A percentile compares a stretch with the other conserved stretches of the same genome.
phyloP scores from a whole-genome alignment of 2,329 filamentous ascomycete genomes.

The Thelonectria blattea region DNA sequence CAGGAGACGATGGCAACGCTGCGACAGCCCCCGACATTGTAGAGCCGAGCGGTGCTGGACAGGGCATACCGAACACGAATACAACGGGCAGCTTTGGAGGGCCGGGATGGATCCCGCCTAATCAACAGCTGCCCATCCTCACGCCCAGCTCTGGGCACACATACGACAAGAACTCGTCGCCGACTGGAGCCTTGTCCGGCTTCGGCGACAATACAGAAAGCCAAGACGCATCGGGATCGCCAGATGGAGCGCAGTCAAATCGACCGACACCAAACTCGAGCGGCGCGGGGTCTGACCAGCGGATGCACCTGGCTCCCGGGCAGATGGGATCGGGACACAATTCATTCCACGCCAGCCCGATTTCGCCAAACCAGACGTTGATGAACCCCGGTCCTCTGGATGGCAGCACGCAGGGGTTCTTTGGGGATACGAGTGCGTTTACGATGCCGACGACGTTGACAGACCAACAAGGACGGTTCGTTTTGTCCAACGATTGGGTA shows the following conservation, averaged over 20 bases:
- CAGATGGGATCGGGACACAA: constrained; percentile 48
- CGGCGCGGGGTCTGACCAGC: constrained; percentile 39
- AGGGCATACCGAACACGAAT: constrained; percentile 28
- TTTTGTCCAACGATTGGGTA: constrained; percentile 53
- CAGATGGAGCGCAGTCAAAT: constrained; percentile 57
- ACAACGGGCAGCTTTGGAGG: constrained; percentile 38
- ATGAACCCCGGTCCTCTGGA: constrained; percentile 47
- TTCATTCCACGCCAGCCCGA: constrained; percentile 61
- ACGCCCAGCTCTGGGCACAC: constrained; percentile 44
- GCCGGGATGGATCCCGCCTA: constrained; percentile 48
- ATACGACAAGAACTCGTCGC: constrained; percentile 43
- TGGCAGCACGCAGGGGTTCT: constrained; percentile 47
- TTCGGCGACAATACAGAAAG: constrained; percentile 55
- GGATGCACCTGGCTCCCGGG: constrained; percentile 38
- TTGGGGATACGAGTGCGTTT: constrained; percentile 48
- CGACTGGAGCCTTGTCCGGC: constrained; percentile 39
- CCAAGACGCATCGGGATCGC: constrained; percentile 56
- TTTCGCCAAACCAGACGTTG: constrained; percentile 51
- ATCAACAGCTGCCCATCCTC: constrained; percentile 47
- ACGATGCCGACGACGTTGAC: constrained; percentile 33
- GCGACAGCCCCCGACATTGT: constrained; percentile 48
- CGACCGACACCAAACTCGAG: constrained; percentile 67
- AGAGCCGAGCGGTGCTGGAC: constrained; percentile 42
- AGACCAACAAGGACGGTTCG: constrained; percentile 44
- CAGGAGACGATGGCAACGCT: constrained; percentile 50